Base-by-base conservation (phyloP, 2,329 filamentous ascomycete genomes). In the Colletotrichum phormii region DNA sequence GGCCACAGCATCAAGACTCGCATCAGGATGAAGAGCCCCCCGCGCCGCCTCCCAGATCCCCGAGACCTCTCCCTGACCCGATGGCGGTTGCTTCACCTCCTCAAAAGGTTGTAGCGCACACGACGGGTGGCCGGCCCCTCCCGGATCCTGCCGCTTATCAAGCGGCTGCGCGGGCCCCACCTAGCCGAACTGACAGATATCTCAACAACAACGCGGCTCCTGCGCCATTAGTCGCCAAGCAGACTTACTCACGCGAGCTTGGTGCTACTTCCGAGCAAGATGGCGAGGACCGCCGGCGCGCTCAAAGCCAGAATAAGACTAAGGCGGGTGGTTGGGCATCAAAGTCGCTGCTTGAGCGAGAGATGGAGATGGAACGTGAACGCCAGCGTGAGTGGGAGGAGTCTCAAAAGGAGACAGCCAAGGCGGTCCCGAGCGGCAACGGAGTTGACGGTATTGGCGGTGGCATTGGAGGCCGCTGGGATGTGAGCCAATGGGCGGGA, bases 381-480 rank as follows among this genome's bases (percentile, higher is more conserved):
- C 86, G 93, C 15, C 93, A 95, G 82, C 88, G 87, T 68, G 93
- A 95, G 80, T 95, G 94, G 94, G 94, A 97, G 80, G 90, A 93
- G 74, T 86, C 90, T 1, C 94, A 96, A 81, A 86, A 90, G 78
- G 90, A 89, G 75, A 89, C 90, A 22, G 88, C 89, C 26, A 87
- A 87, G 67, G 87, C 89, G 0, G 85, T 86, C 6, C 86, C 85
- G 42, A 84, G 88, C 22, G 82, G 83, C 1, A 87, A 86, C 11
- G 86, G 86, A 18, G 86, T 89, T 15, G 90, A 92, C 29, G 92
- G 92, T 0, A 89, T 90, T 54, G 91, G 90, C 0, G 90, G 89
- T n/a, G 93, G 93, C 0, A 84, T 92, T 31, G 89, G 87, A 1
- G 90, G 93, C 12, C 87, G 88, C 18, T 95, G 93, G 93, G 93